Conservation (phyloP, 2,329 filamentous ascomycete species). For the Nigrospora osmanthi region DNA sequence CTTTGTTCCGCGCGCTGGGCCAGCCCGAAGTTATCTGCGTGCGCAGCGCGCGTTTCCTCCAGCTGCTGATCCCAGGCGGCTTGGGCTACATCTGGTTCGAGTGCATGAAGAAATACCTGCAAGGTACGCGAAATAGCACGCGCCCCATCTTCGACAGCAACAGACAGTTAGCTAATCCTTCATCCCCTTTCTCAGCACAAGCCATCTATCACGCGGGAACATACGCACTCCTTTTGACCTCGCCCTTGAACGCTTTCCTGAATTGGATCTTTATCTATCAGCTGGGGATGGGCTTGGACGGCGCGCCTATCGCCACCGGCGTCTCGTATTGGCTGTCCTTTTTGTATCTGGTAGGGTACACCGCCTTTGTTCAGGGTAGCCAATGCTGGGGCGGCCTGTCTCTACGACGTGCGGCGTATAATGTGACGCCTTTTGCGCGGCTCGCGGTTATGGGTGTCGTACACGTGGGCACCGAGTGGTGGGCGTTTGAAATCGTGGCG, state of each 20-base stretch:
- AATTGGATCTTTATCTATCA: slow-evolving; percentile 76
- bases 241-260: slow-evolving; percentile 71
- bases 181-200: slow-evolving; percentile 46
- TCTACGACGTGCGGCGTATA: slow-evolving; percentile 53
- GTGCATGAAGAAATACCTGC: slow-evolving; percentile 76
- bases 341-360: slow-evolving; percentile 64
- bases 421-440: slow-evolving; percentile 63
- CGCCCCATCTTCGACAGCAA: not conserved
- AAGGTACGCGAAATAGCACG: slow-evolving; percentile 24
- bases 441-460: slow-evolving; percentile 70
- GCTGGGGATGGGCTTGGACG: slow-evolving; percentile 63
- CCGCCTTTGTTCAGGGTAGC: slow-evolving; percentile 60
- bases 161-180: not conserved
- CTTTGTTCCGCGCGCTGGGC: slow-evolving; percentile 64
- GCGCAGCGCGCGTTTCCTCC: slow-evolving; percentile 66
- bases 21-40: slow-evolving; percentile 72
- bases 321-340: slow-evolving; percentile 85
- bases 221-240: slow-evolving; percentile 75
- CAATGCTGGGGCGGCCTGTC: slow-evolving; percentile 74
- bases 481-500: slow-evolving; percentile 88
- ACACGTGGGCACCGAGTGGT: slow-evolving; percentile 88
- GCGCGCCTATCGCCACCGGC: slow-evolving; percentile 74
- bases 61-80: slow-evolving; percentile 68
- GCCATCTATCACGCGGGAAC: slow-evolving; percentile 73
- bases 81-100: slow-evolving; percentile 87